These are phyloP conservation scores for Phtheirospermum japonicum DNA, from an alignment of 257 asterid species.

Conservation along the genomic window DNA sequence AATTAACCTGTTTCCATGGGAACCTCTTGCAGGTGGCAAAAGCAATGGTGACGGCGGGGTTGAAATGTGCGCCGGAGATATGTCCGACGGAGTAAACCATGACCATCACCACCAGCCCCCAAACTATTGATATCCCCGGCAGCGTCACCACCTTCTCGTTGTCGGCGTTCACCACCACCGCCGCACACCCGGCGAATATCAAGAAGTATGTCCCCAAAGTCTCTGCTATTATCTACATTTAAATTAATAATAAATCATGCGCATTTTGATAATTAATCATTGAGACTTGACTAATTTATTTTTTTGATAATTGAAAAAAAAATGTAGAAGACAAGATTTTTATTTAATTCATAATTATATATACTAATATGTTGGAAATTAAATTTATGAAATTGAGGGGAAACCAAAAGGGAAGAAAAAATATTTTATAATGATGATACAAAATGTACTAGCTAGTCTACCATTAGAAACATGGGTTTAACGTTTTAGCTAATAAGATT, in stretches of 20 bases:
- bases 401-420: slow-evolving; percentile 40
- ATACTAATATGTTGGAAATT: slow-evolving; percentile 59
- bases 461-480: too few relatives aligned
- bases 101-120: slow-evolving; percentile 88
- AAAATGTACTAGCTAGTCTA: too few relatives aligned
- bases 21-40: slow-evolving; percentile 78
- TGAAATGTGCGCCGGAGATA: slow-evolving; percentile 90
- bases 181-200: slow-evolving; percentile 74
- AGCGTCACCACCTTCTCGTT: slow-evolving; percentile 49
- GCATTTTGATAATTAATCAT: too few relatives aligned
- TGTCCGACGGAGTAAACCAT: slow-evolving; percentile 85
- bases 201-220: slow-evolving; percentile 67
- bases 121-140: slow-evolving; percentile 71
- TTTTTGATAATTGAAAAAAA: too few relatives aligned
- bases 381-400: slow-evolving; percentile 48
- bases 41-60: slow-evolving; percentile 87
- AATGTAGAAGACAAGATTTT: too few relatives aligned
- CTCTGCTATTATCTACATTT: slow-evolving; percentile 72
- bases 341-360: background rate
- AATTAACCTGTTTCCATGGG: slow-evolving; percentile 75
- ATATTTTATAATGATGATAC: too few relatives aligned
- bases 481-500: background rate
- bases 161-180: slow-evolving; percentile 70
- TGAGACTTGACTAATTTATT: too few relatives aligned
- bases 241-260: background rate